Conservation (phyloP, 2,329 filamentous ascomycete species). For the Pyricularia pennisetigena region DNA sequence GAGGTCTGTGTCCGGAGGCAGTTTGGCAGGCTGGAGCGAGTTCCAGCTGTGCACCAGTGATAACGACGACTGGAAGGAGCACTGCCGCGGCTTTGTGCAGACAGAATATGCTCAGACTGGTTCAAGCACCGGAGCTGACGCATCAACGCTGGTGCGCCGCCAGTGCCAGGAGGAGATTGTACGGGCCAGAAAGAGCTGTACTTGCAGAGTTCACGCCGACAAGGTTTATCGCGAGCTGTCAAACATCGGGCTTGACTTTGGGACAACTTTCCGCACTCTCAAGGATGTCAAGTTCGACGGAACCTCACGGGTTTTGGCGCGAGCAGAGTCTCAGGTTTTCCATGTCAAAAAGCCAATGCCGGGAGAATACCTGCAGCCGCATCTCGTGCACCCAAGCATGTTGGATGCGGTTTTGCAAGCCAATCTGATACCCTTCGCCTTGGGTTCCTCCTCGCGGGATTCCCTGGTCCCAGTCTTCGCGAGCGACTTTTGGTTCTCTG, state of each 20-base stretch:
- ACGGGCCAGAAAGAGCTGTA: constrained; percentile 7
- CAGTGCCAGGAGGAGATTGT: neutral
- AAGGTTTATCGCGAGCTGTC: constrained; percentile 5
- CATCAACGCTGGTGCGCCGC: neutral
- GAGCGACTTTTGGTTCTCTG: constrained; percentile 7
- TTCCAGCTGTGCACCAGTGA: constrained; percentile 15
- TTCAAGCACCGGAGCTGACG: neutral
- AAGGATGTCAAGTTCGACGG: constrained; percentile 10
- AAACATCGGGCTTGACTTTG: constrained; percentile 12
- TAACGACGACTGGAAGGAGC: constrained; percentile 13
- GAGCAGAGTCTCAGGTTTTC: neutral
- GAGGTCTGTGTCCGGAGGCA: constrained; percentile 4
- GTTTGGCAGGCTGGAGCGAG: constrained; percentile 12
- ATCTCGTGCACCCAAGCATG: constrained; percentile 13
- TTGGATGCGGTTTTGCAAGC: constrained; percentile 10
- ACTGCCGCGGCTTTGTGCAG: constrained; percentile 14
- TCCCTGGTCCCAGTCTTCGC: constrained; percentile 8
- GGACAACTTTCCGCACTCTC: constrained; percentile 11
- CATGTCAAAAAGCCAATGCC: constrained; percentile 8
- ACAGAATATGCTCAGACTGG: constrained; percentile 6
- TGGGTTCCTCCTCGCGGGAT: neutral
- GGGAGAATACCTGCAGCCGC: constrained; percentile 9
- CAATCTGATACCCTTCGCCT: neutral
- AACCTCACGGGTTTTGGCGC: neutral
- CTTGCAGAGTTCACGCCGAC: constrained; percentile 5